Evolutionary conservation across 441 rosid species (phyloP).

Genomic region (Erodium trifolium): DNA sequence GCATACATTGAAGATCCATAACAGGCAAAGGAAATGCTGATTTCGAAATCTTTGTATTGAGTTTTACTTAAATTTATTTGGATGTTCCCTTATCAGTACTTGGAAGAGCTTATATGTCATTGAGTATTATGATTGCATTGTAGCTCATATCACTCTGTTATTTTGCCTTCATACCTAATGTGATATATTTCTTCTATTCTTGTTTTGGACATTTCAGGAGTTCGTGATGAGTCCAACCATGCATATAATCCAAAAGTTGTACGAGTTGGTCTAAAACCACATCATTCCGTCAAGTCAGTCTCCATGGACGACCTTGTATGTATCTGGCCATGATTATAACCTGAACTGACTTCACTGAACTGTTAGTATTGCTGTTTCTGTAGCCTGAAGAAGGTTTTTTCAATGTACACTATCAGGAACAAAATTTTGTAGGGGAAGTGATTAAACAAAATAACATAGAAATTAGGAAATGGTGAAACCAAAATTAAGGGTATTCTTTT

Average conservation of each 20-base stretch:
- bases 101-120: not conserved
- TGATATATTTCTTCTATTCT: not conserved
- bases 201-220: constrained; percentile 35
- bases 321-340: constrained; percentile 18
- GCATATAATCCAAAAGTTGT: constrained; percentile 82
- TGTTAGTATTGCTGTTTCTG: constrained; percentile 1
- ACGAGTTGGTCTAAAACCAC: constrained; percentile 90
- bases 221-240: constrained; percentile 67
- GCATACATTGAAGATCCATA: not conserved
- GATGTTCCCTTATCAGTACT: not conserved
- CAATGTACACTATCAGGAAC: not conserved
- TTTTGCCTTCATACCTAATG: not conserved
- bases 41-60: not conserved
- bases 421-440: not conserved
- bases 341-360: not conserved
- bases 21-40: not conserved
- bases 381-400: not conserved
- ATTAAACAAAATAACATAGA: not conserved
- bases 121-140: not conserved
- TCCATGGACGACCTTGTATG: constrained; percentile 88
- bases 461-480: not conserved
- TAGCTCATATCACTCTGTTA: not conserved
- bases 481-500: not conserved
- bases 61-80: not conserved
- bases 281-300: constrained; percentile 74